Percentiles rank a stretch among this genome's conserved stretches.
Evolutionary conservation across 148 eudicot genomes (phyloP).

Genomic region (Pharnaceum exiguum): DNA sequence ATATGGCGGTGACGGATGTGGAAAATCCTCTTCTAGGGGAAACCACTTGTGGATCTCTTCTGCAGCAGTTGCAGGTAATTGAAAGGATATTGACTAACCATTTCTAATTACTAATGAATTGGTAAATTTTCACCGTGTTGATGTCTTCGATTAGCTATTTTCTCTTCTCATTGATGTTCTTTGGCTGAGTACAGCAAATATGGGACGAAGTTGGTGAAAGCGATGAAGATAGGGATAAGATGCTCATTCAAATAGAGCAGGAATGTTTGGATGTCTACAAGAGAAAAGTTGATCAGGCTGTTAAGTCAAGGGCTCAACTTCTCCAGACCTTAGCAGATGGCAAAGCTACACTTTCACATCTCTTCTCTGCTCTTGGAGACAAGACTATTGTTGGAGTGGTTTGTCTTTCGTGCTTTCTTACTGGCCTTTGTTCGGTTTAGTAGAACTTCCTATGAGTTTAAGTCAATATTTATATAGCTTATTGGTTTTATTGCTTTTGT

Average conservation of each 20-base stretch:
- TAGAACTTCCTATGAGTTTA: not conserved
- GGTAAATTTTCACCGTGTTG: not conserved
- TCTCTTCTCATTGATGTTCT: not conserved
- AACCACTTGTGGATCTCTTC: conserved; percentile 70
- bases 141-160: not conserved
- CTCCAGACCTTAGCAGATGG: conserved; percentile 89
- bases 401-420: conserved; percentile 18
- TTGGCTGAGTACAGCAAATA: conserved; percentile 56
- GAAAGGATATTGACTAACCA: too few species aligned
- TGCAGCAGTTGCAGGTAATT: conserved; percentile 84
- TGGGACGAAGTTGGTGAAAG: conserved; percentile 99
- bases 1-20: conserved; percentile 72
- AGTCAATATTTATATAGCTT: not conserved
- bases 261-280: conserved; percentile 96
- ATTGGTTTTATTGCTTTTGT: conserved; percentile 9
- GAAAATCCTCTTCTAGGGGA: conserved; percentile 56
- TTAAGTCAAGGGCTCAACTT: conserved; percentile 81
- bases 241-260: conserved; percentile 90
- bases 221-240: conserved; percentile 90
- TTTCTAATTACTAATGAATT: too few species aligned
- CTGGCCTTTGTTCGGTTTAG: not conserved
- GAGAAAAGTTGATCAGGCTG: conserved; percentile 95
- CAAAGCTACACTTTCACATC: conserved; percentile 65
- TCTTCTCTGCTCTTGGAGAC: conserved; percentile 86
- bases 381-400: conserved; percentile 69